Evolutionary conservation across 176 grass and related monocot species (phyloP).

Genomic region (Oropetium thomaeum): DNA sequence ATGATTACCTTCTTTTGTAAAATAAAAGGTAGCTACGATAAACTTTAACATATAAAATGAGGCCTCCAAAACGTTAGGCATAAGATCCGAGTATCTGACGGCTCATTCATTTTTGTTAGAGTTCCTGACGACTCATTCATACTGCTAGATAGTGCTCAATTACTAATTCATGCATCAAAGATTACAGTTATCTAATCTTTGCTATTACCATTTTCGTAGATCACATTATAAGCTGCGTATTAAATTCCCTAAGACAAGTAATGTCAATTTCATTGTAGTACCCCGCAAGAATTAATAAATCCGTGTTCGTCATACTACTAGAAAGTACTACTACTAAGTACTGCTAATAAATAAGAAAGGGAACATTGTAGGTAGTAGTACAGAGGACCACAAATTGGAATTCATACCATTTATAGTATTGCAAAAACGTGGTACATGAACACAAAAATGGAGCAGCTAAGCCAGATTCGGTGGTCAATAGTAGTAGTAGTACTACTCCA

Average conservation of each 20-base stretch:
- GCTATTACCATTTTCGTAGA: not conserved
- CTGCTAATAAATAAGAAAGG: not conserved
- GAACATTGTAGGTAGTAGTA: too few relatives aligned
- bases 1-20: not conserved
- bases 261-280: not conserved
- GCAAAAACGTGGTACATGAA: not conserved
- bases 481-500: not conserved
- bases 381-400: slow-evolving; percentile 13
- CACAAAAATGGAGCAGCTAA: not conserved
- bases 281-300: not conserved
- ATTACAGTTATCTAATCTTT: not conserved
- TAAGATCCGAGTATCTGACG: too few relatives aligned
- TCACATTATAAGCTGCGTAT: not conserved
- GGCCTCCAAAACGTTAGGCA: not conserved
- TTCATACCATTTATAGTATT: not conserved
- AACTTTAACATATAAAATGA: not conserved
- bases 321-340: too few relatives aligned
- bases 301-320: not conserved
- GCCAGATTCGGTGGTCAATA: slow-evolving; percentile 17
- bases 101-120: too few relatives aligned
- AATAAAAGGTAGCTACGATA: not conserved
- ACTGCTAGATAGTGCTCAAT: too few relatives aligned
- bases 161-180: too few relatives aligned
- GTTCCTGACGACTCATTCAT: too few relatives aligned
- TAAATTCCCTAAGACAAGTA: not conserved